Evolutionary conservation across 495 filamentous ascomycete genomes (phyloP), one percentile per base, ranked within the genome.

Genomic region (Friedmanniomyces simplex): DNA sequence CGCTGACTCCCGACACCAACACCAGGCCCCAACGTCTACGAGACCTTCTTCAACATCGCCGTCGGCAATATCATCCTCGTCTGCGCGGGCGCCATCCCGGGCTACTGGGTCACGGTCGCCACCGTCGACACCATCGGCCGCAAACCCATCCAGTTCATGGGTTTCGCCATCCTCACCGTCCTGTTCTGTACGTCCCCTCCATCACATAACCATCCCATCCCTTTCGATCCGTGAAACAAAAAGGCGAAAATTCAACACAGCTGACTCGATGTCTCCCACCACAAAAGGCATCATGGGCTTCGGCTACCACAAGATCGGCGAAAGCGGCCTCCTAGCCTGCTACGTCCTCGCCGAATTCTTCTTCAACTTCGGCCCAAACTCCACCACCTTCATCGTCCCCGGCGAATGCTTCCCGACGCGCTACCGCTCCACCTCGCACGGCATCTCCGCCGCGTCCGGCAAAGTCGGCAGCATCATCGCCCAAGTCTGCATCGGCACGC

Each of bases 321-420:
- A 65, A 14, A 26, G 37, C 8, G 73, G 73, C 49, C 74, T 90
- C 12, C 75, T 91, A 22, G 83, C 75, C n/a, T 77, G 89, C 55
- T 93, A 91, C 66, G 77, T 91, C 20, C 71, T 93, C 2, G 82
- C 83, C n/a, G 85, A 91, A 62, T 87, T 88, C 74, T 91, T 88
- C 74, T 91, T 91, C 79, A 91, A 91, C 73, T 90, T 80, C 57
- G 83, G 89, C 1, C 90, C 90, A 52, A 95, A 95, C 70, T 77
- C 87, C 1, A 95, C 87, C 21, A 95, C 89, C 32, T 95, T 95
- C 74, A 85, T 95, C 64, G 83, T 95, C 0, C 89, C 90, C 11
- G 89, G 88, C 21, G 90, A 96, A 68, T 85, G 82, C 63, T 96
- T 93, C 74, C 90, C 89, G 0, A 95, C 90, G 4, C 82, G 89